Conservation (phyloP, 768 basidiomycete species). For the Termitomyces sp. region DNA sequence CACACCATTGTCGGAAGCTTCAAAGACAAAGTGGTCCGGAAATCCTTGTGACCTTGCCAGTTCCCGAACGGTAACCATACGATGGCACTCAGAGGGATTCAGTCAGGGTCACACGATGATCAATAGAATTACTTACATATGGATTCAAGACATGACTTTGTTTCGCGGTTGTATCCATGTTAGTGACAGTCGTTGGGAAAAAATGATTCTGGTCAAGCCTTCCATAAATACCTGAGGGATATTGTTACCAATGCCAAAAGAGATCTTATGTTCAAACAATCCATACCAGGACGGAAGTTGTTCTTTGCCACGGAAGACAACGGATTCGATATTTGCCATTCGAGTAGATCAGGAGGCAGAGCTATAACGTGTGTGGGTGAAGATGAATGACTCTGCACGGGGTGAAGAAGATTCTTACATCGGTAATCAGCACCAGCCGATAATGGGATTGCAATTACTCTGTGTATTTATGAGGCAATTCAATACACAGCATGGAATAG, state of each 20-base stretch:
- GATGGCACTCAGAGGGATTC: slow-evolving; percentile 43
- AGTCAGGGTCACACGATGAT: neutral
- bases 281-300: slow-evolving; percentile 48
- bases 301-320: slow-evolving; percentile 47
- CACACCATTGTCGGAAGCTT: slow-evolving; percentile 45
- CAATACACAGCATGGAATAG: neutral
- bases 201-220: slow-evolving; percentile 49
- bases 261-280: neutral
- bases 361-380: slow-evolving; percentile 22
- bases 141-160: slow-evolving; percentile 69
- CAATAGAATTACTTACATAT: slow-evolving; percentile 34
- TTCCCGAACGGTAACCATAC: slow-evolving; percentile 72
- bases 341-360: slow-evolving; percentile 38
- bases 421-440: slow-evolving; percentile 58
- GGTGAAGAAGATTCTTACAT: slow-evolving; percentile 27
- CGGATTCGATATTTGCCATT: slow-evolving; percentile 62
- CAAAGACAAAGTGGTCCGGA: slow-evolving; percentile 67
- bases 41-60: slow-evolving; percentile 80
- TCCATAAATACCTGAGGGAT: slow-evolving; percentile 39
- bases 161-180: slow-evolving; percentile 75
- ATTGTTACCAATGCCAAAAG: neutral
- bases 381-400: neutral
- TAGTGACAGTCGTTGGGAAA: slow-evolving; percentile 76
- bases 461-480: slow-evolving; percentile 18
- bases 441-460: slow-evolving; percentile 59